Evolutionary conservation across 768 basidiomycete genomes (phyloP), one percentile per base, ranked within the genome.

Genomic region (Leucocoprinus sp.): DNA sequence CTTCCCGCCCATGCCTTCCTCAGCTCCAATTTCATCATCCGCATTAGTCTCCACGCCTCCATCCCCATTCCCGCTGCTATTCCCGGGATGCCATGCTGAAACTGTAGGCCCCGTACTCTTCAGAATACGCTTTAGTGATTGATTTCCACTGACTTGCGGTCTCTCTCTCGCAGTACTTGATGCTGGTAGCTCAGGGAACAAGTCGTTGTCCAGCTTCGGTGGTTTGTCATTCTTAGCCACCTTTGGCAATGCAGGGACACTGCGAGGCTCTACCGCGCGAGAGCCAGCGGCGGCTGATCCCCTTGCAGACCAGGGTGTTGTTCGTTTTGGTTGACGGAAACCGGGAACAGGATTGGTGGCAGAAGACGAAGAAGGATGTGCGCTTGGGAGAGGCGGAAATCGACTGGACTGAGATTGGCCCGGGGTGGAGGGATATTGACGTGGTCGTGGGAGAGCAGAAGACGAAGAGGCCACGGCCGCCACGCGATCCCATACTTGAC

Each of bases 401-500:
- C 62, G 62, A 29, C 63, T 62, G 8, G 55, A 51, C 43, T 63
- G 41, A 23, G 54, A 57, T 50, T 45, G 12, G 55, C 53, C 23
- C 55, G 50, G 33, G 3, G 17, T 31, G 1, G 33, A 18, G 35
- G 11, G 17, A 15, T 29, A 11, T 27, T 41, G 29, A 8, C 52
- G 48, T 18, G 39, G 43, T n/a, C 40, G 50, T 26, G 56, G 54
- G 1, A 67, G 61, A 11, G 53, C 48, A 12, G 34, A 35, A 1
- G 70, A 60, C 12, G 67, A 70, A 36, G 69, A 64, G 18, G 67
- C 61, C 7, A 91, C 93, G 0, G 89, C 92, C 5, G 89, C 92
- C 19, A 95, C 91, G 12, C 92, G 80, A 52, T 92, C 89, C 81
- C 77, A 90, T 0, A 95, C 74, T 50, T 82, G 76, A 41, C 82